Evolutionary conservation across 179 eudicot genomes (phyloP).

Genomic region (Spergularia azorica): DNA sequence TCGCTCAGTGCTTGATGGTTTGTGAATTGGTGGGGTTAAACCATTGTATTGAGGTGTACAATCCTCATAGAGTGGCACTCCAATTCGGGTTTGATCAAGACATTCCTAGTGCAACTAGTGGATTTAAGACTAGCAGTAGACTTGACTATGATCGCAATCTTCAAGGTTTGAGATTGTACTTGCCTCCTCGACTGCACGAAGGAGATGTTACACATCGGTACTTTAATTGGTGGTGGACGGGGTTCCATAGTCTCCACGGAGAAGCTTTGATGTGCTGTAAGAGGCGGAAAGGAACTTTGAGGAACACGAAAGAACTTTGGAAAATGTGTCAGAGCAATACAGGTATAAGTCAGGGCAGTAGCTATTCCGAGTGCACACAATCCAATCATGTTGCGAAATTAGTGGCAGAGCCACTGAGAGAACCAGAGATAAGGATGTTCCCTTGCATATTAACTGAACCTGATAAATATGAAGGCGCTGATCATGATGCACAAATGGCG

Average conservation of each 20-base stretch:
- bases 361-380: too few species aligned
- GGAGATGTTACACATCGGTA: constrained; percentile 32
- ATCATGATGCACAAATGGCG: too few species aligned
- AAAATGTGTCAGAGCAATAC: too few species aligned
- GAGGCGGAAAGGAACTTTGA: neutral
- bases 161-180: constrained; percentile 24
- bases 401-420: too few species aligned
- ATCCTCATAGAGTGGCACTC: constrained; percentile 43
- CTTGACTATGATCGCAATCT: constrained; percentile 9
- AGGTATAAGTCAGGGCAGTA: too few species aligned
- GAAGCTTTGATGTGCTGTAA: neutral
- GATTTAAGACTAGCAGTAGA: neutral
- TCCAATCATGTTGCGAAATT: neutral
- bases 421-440: too few species aligned
- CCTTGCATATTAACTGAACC: too few species aligned
- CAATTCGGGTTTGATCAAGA: constrained; percentile 51
- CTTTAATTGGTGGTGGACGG: constrained; percentile 35
- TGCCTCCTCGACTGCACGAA: constrained; percentile 29
- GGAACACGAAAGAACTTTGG: neutral
- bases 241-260: neutral
- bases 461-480: too few species aligned
- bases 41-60: constrained; percentile 30
- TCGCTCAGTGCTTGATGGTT: constrained; percentile 3
- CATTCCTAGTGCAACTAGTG: constrained; percentile 23
- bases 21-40: constrained; percentile 2